Evolutionary conservation across 257 asterid species (phyloP).

Genomic region (Ophiorrhiza pumila): DNA sequence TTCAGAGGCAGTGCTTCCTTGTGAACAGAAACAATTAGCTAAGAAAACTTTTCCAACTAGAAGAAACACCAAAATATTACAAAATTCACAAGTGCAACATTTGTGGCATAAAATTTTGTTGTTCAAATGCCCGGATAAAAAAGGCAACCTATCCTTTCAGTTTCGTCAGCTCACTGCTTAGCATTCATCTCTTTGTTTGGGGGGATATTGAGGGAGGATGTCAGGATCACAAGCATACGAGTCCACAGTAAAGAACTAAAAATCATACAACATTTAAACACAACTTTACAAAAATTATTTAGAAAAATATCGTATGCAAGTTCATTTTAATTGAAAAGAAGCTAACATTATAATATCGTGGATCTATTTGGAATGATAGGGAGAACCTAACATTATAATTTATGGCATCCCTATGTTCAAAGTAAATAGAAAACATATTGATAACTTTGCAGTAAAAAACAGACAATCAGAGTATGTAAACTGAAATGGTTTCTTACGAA

Average conservation of each 20-base stretch:
- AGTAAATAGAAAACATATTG: background rate
- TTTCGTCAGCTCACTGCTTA: conserved; percentile 86
- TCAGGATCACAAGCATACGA: conserved; percentile 88
- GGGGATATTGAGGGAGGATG: conserved; percentile 87
- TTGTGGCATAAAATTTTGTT: background rate
- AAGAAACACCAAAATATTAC: background rate
- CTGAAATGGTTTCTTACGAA: background rate
- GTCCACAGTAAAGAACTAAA: conserved; percentile 74
- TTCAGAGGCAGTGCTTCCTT: background rate
- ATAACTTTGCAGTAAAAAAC: background rate
- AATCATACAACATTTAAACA: conserved; percentile 8
- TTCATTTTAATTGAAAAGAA: background rate
- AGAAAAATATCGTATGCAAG: background rate
- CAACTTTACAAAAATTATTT: background rate
- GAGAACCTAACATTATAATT: background rate
- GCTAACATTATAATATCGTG: background rate
- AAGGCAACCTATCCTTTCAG: conserved; percentile 56
- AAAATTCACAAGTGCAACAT: too few species aligned
- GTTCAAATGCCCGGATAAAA: conserved; percentile 4
- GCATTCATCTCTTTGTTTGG: conserved; percentile 95
- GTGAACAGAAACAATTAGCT: background rate
- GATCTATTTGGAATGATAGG: background rate
- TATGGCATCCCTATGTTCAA: background rate
- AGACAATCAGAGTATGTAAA: background rate
- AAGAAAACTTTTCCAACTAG: background rate